phyloP scores from a whole-genome alignment of 495 filamentous ascomycete genomes.

The Platismatia glauca region DNA sequence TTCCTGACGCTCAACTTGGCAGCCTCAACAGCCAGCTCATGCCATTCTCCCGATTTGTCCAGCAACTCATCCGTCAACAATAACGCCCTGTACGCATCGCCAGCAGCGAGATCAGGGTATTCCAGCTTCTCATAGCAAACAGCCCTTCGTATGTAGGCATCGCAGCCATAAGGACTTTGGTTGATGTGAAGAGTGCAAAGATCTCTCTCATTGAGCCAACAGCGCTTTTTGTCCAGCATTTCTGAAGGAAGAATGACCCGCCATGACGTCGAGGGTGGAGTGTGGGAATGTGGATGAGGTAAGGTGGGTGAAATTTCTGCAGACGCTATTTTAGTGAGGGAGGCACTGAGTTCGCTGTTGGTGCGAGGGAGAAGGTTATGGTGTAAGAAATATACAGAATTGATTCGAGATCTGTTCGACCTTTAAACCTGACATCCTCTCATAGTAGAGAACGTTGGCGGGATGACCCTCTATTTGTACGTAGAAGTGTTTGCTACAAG shows the following conservation, averaged over 20 bases:
- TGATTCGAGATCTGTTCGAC: no score
- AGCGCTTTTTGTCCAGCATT: slow-evolving; percentile 11
- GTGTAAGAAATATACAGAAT: no score
- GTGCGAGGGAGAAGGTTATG: background rate
- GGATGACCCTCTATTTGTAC: background rate
- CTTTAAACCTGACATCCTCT: no score
- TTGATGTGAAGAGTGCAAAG: slow-evolving; percentile 26
- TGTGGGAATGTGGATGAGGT: background rate
- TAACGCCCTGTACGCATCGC: slow-evolving; percentile 83
- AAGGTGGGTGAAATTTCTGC: background rate
- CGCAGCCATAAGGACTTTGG: slow-evolving; percentile 63
- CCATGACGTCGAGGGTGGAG: slow-evolving; percentile 5
- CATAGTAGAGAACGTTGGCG: no score
- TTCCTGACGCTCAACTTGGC: slow-evolving; percentile 20
- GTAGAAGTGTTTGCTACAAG: background rate
- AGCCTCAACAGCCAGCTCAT: slow-evolving; percentile 44
- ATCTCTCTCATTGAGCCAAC: slow-evolving; percentile 17
- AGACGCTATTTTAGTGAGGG: slow-evolving; percentile 11
- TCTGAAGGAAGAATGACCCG: background rate
- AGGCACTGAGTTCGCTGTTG: background rate
- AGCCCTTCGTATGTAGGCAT: slow-evolving; percentile 65
- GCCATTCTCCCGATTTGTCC: slow-evolving; percentile 44
- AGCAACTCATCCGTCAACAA: slow-evolving; percentile 70
- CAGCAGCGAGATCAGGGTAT: slow-evolving; percentile 82
- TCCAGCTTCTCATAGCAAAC: slow-evolving; percentile 60